Evolutionary conservation across 208 protist genomes (phyloP).

Genomic region (Trypanosoma vivax): DNA sequence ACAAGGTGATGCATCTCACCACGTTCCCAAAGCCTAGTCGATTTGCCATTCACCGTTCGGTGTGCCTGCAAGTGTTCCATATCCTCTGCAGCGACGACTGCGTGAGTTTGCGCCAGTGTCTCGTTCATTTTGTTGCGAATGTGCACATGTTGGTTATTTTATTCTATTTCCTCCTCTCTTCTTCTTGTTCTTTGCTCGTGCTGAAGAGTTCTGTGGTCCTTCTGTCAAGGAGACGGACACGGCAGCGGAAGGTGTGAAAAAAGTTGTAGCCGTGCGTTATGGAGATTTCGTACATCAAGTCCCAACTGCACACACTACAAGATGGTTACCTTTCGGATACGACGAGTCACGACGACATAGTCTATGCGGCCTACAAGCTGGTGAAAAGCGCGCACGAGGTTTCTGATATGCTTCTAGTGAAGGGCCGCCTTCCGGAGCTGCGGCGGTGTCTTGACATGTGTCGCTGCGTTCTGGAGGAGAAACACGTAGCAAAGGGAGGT

Average conservation of each 20-base stretch:
- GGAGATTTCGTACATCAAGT: constrained; percentile 48
- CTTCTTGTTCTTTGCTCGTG: constrained; percentile 1
- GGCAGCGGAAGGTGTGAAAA: too few relatives aligned
- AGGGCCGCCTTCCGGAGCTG: constrained; percentile 61
- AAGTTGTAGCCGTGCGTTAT: constrained; percentile 16
- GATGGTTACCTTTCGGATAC: constrained; percentile 43
- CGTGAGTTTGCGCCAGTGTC: too few relatives aligned
- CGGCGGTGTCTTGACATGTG: constrained; percentile 67
- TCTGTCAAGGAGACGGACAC: too few relatives aligned
- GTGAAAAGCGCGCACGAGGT: constrained; percentile 45
- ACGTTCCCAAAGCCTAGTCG: too few relatives aligned
- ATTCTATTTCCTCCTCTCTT: not conserved
- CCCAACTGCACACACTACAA: constrained; percentile 35
- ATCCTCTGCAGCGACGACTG: too few relatives aligned
- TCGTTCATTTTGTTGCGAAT: too few relatives aligned
- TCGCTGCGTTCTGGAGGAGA: constrained; percentile 23
- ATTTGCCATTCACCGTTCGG: too few relatives aligned
- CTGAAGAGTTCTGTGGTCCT: not conserved
- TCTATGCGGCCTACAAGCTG: constrained; percentile 60
- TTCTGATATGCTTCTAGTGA: constrained; percentile 44
- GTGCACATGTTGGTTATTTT: too few relatives aligned
- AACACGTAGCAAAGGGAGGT: not conserved
- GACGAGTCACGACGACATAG: constrained; percentile 61
- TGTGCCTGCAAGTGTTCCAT: too few relatives aligned
- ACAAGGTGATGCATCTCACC: too few relatives aligned